Conservation (phyloP, 1,284 basidiomycete genomes). For the Lentinula novae-zelandiae region DNA sequence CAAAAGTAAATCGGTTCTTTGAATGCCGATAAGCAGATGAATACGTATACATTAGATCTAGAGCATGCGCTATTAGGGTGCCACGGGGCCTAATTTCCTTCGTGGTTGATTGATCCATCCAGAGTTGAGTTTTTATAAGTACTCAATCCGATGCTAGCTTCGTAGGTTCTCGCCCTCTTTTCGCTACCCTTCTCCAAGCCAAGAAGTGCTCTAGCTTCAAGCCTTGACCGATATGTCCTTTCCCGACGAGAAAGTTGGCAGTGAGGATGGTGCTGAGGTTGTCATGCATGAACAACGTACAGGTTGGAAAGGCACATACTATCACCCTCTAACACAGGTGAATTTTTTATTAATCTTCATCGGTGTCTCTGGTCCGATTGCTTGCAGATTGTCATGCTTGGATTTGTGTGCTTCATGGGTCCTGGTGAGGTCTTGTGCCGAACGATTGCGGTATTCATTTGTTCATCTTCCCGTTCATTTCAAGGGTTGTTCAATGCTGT, state of each 20-base stretch:
- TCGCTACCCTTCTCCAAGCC: background rate
- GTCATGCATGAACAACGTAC: constrained; percentile 23
- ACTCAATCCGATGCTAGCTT: background rate
- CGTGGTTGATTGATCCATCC: background rate
- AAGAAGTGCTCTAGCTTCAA: background rate
- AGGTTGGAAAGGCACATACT: constrained; percentile 30
- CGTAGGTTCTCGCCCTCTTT: background rate
- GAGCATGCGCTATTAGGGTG: background rate
- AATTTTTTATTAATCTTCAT: background rate
- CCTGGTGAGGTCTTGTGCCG: constrained; percentile 19
- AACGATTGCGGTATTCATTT: background rate
- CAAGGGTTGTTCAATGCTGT: constrained; percentile 28
- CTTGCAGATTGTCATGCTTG: constrained; percentile 24
- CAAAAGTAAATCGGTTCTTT: background rate
- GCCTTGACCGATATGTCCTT: background rate
- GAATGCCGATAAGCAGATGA: background rate
- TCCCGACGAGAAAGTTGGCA: constrained; percentile 4
- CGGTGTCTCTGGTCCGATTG: background rate
- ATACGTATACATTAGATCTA: background rate
- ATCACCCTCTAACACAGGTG: constrained; percentile 30
- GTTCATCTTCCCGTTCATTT: constrained; percentile 12
- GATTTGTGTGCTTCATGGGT: constrained; percentile 40
- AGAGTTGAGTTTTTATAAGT: background rate
- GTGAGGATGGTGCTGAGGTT: background rate
- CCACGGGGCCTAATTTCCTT: background rate